Base-by-base conservation (phyloP, 1,284 basidiomycete genomes). In the Malassezia sp. region DNA sequence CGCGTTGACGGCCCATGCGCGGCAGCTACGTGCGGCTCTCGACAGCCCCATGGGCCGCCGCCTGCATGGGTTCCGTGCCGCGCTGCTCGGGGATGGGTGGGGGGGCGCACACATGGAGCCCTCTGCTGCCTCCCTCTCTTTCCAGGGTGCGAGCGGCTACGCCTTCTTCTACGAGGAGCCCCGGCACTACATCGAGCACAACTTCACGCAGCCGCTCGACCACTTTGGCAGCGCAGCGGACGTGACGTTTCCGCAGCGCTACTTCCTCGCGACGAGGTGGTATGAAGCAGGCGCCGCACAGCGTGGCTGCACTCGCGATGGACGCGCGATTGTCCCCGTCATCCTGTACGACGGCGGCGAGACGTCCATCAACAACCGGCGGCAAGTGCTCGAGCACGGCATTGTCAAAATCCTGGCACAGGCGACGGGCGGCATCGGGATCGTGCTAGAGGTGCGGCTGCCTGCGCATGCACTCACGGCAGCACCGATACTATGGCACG, bases 391-490 rank as follows among this genome's bases (percentile, higher is more conserved):
- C 27, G 57, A 67, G 24, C 57, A 49, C 7, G 89, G 88, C 0
- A 90, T 93, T 53, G 77, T 84, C 10, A 81, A 87, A 42, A 87
- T 90, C 50, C 75, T 95, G 34, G 75, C 85, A 1, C 79, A 79
- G 44, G 84, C 81, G 10, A 91, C 85, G 0, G 79, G 80, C 17
- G 91, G 91, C 4, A 71, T 77, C 5, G 82, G 83, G n/a, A 77
- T 97, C 35, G 79, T 95, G 8, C 75, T 96, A 23, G 91, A 97
- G n/a, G n/a, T n/a, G n/a, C n/a, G n/a, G n/a, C n/a, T n/a, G n/a
- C n/a, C n/a, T n/a, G n/a, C n/a, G n/a, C n/a, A n/a, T n/a, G n/a
- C n/a, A n/a, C n/a, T n/a, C n/a, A n/a, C n/a, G n/a, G n/a, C n/a
- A n/a, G 35, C 66, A 70, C 31, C 60, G 66, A 4, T 68, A 68